phyloP scores from a whole-genome alignment of 805 yeast genomes.

The Starmera amethionina region DNA sequence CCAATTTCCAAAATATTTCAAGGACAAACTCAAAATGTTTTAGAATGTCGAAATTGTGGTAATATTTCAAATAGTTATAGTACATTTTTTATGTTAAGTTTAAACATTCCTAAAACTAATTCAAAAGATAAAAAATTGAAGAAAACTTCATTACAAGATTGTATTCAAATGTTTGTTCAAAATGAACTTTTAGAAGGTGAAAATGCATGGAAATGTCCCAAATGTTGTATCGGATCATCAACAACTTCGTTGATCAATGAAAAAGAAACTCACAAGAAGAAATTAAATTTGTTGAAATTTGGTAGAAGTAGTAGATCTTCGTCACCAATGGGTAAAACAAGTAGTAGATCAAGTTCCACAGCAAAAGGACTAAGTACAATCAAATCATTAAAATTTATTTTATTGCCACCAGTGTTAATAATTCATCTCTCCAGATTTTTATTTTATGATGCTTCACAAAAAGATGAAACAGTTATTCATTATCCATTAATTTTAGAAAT shows the following conservation, averaged over 20 bases:
- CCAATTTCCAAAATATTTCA: slow-evolving; percentile 60
- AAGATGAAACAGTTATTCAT: slow-evolving; percentile 37
- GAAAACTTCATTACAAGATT: slow-evolving; percentile 45
- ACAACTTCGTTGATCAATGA: not conserved
- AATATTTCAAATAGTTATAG: slow-evolving; percentile 49
- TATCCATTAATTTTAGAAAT: slow-evolving; percentile 49
- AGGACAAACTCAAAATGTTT: slow-evolving; percentile 60
- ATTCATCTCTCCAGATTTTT: slow-evolving; percentile 78
- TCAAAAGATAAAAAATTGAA: slow-evolving; percentile 20
- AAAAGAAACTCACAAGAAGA: slow-evolving; percentile 6
- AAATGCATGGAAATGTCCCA: slow-evolving; percentile 81
- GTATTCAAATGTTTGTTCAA: slow-evolving; percentile 49
- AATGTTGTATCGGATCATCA: slow-evolving; percentile 28
- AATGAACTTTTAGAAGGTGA: slow-evolving; percentile 61
- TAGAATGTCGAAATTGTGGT: slow-evolving; percentile 59
- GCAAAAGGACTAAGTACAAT: slow-evolving; percentile 30
- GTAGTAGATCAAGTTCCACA: slow-evolving; percentile 5
- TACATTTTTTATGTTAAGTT: slow-evolving; percentile 51
- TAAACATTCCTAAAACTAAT: slow-evolving; percentile 43
- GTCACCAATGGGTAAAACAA: slow-evolving; percentile 6
- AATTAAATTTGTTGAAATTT: slow-evolving; percentile 10
- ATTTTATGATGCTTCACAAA: slow-evolving; percentile 44
- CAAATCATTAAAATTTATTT: slow-evolving; percentile 64
- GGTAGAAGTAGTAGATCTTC: slow-evolving; percentile 23
- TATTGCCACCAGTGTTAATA: slow-evolving; percentile 71